A percentile compares a stretch with the other conserved stretches of the same genome.
These are phyloP conservation scores for Elsinoe arachidis DNA, from an alignment of 2,329 filamentous ascomycete species.

Conservation along the genomic window DNA sequence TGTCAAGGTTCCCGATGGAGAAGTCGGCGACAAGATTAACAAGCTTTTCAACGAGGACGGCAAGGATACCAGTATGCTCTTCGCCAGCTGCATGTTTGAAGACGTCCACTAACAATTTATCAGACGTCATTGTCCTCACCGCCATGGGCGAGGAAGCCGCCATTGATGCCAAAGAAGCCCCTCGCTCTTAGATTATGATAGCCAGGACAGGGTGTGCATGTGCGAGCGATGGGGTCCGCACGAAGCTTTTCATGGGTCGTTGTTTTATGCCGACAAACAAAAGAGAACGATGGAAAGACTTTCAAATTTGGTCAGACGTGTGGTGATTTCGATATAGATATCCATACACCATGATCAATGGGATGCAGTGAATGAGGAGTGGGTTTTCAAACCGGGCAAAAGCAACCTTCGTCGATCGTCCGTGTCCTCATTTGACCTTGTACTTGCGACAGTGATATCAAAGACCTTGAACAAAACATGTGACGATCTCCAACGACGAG, in stretches of 20 bases:
- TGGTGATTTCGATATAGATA: slow-evolving; percentile 10
- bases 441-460: not conserved
- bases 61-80: slow-evolving; percentile 82
- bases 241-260: not conserved
- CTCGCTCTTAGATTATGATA: slow-evolving; percentile 29
- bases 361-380: slow-evolving; percentile 2
- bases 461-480: not conserved
- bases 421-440: too few species aligned
- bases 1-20: slow-evolving; percentile 84
- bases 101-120: slow-evolving; percentile 6
- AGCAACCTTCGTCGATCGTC: too few species aligned
- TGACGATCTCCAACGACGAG: too few species aligned
- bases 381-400: not conserved
- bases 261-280: not conserved
- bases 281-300: not conserved
- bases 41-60: slow-evolving; percentile 72
- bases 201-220: slow-evolving; percentile 14
- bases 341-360: slow-evolving; percentile 12
- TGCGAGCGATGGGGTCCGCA: slow-evolving; percentile 12
- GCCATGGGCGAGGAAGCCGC: slow-evolving; percentile 89
- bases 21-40: slow-evolving; percentile 77
- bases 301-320: slow-evolving; percentile 10
- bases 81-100: slow-evolving; percentile 20
- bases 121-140: slow-evolving; percentile 85
- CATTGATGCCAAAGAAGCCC: slow-evolving; percentile 91